Evolutionary conservation across 2,329 filamentous ascomycete genomes (phyloP).

Genomic region (Elsinoe arachidis): DNA sequence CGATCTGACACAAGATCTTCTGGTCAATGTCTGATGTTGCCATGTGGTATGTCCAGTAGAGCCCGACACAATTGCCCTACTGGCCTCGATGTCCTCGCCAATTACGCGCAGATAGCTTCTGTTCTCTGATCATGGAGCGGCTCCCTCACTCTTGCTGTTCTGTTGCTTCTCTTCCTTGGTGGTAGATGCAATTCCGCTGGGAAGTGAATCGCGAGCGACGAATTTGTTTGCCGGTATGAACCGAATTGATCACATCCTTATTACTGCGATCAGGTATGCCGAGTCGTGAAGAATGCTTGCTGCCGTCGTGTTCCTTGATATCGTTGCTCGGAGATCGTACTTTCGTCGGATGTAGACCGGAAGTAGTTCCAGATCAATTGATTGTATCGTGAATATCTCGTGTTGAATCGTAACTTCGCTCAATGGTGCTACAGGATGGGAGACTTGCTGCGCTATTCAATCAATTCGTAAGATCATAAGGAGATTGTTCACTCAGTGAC

Average conservation of each 20-base stretch:
- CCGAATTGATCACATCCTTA: not conserved
- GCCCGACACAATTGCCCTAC: not conserved
- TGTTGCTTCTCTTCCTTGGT: not conserved
- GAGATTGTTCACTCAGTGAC: not conserved
- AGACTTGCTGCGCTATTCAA: not conserved
- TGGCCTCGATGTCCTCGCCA: not conserved
- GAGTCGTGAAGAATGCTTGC: not conserved
- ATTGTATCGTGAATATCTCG: not conserved
- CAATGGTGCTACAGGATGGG: not conserved
- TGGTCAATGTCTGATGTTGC: conserved; percentile 95
- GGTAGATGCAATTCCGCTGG: not conserved
- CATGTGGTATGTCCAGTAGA: conserved; percentile 46
- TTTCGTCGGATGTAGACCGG: not conserved
- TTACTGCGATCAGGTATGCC: not conserved
- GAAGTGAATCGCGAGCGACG: not conserved
- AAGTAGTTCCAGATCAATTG: not conserved
- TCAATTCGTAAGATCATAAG: conserved; percentile 5
- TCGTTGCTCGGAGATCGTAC: not conserved
- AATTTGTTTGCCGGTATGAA: not conserved
- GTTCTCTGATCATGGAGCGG: not conserved
- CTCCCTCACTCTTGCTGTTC: not conserved
- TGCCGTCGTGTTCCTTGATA: not conserved
- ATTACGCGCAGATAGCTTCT: not conserved
- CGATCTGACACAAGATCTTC: conserved; percentile 87
- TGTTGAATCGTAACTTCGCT: not conserved